Percentiles rank a stretch among this genome's conserved stretches.
Evolutionary conservation across 2,329 filamentous ascomycete genomes (phyloP).

Genomic region (Pseudocercospora fuligena): DNA sequence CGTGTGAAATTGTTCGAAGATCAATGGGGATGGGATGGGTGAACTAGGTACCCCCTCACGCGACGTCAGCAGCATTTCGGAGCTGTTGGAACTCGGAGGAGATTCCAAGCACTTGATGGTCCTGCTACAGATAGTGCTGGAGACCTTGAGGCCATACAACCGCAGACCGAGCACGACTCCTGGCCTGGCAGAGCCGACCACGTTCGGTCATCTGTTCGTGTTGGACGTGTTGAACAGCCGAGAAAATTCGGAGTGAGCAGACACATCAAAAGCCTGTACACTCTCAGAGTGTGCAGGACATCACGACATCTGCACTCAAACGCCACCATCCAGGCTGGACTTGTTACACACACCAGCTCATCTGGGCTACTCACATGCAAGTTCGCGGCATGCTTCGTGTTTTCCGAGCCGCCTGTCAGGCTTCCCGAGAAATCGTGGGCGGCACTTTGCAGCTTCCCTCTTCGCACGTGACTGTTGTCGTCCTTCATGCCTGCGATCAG

Average conservation of each 20-base stretch:
- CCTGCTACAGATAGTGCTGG: not conserved
- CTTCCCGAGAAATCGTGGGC: not conserved
- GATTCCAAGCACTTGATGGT: not conserved
- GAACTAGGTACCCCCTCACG: not conserved
- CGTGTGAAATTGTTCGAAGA: not conserved
- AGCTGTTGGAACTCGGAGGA: not conserved
- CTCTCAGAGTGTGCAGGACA: not conserved
- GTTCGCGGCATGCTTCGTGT: not conserved
- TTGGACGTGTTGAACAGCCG: not conserved
- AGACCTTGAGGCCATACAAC: not conserved
- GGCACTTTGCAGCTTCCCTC: not conserved
- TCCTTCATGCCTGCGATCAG: not conserved
- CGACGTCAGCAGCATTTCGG: not conserved
- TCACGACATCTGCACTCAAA: not conserved
- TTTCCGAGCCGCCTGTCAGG: not conserved
- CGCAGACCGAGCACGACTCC: not conserved
- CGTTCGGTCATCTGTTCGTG: not conserved
- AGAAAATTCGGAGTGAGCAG: not conserved
- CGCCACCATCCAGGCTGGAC: not conserved
- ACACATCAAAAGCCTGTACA: not conserved
- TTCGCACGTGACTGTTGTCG: not conserved
- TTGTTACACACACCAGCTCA: not conserved
- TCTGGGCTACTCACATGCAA: not conserved
- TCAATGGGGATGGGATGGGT: not conserved
- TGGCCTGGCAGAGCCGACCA: not conserved